Evolutionary conservation across 2,329 filamentous ascomycete genomes (phyloP).

Genomic region (Cercospora sp.): DNA sequence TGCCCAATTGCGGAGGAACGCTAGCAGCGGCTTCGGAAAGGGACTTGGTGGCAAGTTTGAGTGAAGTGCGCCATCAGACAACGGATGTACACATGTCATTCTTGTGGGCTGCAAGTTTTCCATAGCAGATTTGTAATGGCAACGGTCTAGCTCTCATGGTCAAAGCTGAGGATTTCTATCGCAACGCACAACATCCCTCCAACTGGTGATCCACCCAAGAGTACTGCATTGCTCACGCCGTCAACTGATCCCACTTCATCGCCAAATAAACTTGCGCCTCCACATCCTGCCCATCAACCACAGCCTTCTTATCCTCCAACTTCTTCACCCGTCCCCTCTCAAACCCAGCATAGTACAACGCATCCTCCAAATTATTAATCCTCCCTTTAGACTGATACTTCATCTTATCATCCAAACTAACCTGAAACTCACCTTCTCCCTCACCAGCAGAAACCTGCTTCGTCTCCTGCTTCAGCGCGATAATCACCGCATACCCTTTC

Average conservation of each 20-base stretch:
- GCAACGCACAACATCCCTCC: background rate
- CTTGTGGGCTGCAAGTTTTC: background rate
- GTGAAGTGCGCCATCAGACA: slow-evolving; percentile 24
- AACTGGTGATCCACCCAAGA: background rate
- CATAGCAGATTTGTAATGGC: background rate
- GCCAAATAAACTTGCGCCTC: slow-evolving; percentile 33
- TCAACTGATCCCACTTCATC: slow-evolving; percentile 35
- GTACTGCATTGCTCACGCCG: background rate
- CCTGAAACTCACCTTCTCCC: slow-evolving; percentile 22
- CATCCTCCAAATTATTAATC: slow-evolving; percentile 28
- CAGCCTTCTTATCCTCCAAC: slow-evolving; percentile 26
- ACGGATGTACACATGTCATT: background rate
- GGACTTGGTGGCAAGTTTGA: slow-evolving; percentile 47
- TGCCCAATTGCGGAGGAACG: slow-evolving; percentile 44
- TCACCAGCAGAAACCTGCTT: slow-evolving; percentile 17
- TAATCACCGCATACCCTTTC: slow-evolving; percentile 33
- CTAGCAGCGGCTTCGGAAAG: slow-evolving; percentile 41
- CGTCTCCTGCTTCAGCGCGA: slow-evolving; percentile 28
- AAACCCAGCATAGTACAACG: slow-evolving; percentile 34
- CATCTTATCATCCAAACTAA: slow-evolving; percentile 32
- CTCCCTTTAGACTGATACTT: slow-evolving; percentile 31
- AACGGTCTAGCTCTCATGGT: background rate
- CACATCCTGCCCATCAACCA: slow-evolving; percentile 27
- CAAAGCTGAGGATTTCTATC: background rate
- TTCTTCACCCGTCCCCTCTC: slow-evolving; percentile 32